phyloP scores from a whole-genome alignment of 192 early-diverging fungal genomes.

The Coemansia sp. region DNA sequence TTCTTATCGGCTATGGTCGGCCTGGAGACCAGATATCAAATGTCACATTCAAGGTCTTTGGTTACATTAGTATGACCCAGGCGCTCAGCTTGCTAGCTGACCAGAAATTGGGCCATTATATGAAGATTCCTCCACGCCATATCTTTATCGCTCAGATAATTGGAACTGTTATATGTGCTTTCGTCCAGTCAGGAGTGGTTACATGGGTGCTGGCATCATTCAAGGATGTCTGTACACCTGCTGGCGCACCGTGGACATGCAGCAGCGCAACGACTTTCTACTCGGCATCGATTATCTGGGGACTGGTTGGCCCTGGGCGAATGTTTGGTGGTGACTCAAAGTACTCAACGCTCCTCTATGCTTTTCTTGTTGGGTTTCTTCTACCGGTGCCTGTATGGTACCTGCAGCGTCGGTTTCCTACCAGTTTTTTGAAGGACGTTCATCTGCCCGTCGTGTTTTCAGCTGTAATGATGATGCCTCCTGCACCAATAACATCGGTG shows the following conservation, averaged over 20 bases:
- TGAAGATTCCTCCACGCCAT: slow-evolving; percentile 79
- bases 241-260: slow-evolving; percentile 66
- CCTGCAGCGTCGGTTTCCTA: slow-evolving; percentile 60
- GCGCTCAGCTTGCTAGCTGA: slow-evolving; percentile 66
- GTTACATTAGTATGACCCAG: slow-evolving; percentile 78
- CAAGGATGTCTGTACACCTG: slow-evolving; percentile 58
- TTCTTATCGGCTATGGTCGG: slow-evolving; percentile 75
- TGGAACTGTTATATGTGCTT: slow-evolving; percentile 67
- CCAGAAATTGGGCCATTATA: slow-evolving; percentile 75
- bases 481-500: slow-evolving; percentile 60
- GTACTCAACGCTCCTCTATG: slow-evolving; percentile 52
- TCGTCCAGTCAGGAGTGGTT: slow-evolving; percentile 67
- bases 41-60: slow-evolving; percentile 84
- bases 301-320: slow-evolving; percentile 69
- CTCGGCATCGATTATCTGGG: slow-evolving; percentile 77
- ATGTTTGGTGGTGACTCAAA: slow-evolving; percentile 61
- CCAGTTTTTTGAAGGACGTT: slow-evolving; percentile 59
- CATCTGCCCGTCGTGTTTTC: slow-evolving; percentile 69
- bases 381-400: slow-evolving; percentile 72
- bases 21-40: slow-evolving; percentile 82
- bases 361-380: slow-evolving; percentile 63
- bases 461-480: slow-evolving; percentile 60
- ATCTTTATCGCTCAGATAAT: slow-evolving; percentile 77
- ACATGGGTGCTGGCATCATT: slow-evolving; percentile 66
- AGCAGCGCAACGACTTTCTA: slow-evolving; percentile 61